Base-by-base conservation (phyloP, 192 early-diverging fungal species). In the Jimgerdemannia flammicorona region DNA sequence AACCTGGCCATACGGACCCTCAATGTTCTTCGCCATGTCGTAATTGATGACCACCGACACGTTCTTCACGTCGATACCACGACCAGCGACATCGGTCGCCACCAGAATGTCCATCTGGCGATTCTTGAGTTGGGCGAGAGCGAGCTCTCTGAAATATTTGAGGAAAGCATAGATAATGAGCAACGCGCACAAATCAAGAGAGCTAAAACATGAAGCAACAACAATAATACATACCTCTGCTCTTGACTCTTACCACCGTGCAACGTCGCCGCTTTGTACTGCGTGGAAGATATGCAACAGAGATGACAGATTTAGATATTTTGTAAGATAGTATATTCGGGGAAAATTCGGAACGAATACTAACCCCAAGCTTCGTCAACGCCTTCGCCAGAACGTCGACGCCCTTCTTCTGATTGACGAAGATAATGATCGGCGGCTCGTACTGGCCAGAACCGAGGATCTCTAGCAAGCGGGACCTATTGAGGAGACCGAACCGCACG, bases 231-330 rank as follows among this genome's bases (percentile, higher is more conserved):
- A 39, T 65, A 81, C 82, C 83, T 92, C 86, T 97, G 96, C 74
- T 99, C 98, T 80, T 99, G 98, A 40, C 92, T 93, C 81, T 99
- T 99, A 75, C 97, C 94, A 78, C 96, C 95, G 77, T 99, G 98
- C 69, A 98, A 84, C 0, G 94, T 93, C 3, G 93, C 93, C 29
- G 92, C 90, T 11, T 86, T 84, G 70, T 87, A 86, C 75, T 59
- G 14, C 14, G 88, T 76, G 19, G 73, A 76, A 73, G 74, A 80
- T 67, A 40, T 77, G 67, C 79, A 68, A 63, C 54, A 10, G 14
- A 29, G 29, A 29, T 29, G 29, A 29, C 1, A 29, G 29, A 29
- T 29, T 29, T 29, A 29, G 29, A 29, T 29, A 59, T 59, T 59
- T 6, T 14, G 6, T 6, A 0, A 59, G 14, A 0, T 0, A 59